A percentile compares a stretch with the other conserved stretches of the same genome.
phyloP scores from a whole-genome alignment of 2,329 filamentous ascomycete genomes.

The Lecanicillium sp. region DNA sequence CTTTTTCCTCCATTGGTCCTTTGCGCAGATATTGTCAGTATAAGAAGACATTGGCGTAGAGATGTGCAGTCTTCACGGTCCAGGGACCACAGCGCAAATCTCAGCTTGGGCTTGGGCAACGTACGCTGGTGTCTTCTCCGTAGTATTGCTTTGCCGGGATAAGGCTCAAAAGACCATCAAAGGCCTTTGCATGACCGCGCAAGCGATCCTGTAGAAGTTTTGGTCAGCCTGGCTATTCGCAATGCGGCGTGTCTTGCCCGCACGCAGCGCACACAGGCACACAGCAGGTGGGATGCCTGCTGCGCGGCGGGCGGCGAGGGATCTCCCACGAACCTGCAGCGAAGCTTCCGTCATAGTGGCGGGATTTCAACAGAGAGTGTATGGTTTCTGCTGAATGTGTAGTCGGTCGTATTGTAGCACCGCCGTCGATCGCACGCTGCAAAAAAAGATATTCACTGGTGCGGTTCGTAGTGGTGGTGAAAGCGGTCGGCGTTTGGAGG shows the following conservation, averaged over 20 bases:
- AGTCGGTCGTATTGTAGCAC: not conserved
- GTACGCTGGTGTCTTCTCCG: conserved; percentile 74
- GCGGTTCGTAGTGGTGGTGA: conserved; percentile 8
- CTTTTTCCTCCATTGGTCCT: conserved; percentile 91
- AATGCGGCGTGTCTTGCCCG: not conserved
- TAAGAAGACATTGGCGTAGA: not conserved
- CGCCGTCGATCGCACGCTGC: conserved; percentile 2
- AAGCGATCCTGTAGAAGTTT: conserved; percentile 43
- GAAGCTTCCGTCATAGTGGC: conserved; percentile 39
- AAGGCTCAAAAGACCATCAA: conserved; percentile 79
- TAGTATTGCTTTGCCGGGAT: conserved; percentile 92
- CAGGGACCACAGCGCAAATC: conserved; percentile 4
- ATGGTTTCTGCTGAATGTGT: not conserved
- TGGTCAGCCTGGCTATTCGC: conserved; percentile 1
- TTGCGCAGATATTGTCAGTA: conserved; percentile 10
- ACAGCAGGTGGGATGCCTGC: not conserved
- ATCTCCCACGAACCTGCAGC: conserved; percentile 38
- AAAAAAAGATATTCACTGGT: not conserved
- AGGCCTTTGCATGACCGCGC: conserved; percentile 62
- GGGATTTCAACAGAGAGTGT: not conserved
- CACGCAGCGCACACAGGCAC: conserved; percentile 2
- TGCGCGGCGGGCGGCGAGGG: conserved; percentile 24
- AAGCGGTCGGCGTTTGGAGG: conserved; percentile 16
- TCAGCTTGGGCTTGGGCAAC: conserved; percentile 30
- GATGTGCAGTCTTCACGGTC: conserved; percentile 8